Base-by-base conservation (phyloP, 495 filamentous ascomycete genomes). In the Penicillium ucsense region DNA sequence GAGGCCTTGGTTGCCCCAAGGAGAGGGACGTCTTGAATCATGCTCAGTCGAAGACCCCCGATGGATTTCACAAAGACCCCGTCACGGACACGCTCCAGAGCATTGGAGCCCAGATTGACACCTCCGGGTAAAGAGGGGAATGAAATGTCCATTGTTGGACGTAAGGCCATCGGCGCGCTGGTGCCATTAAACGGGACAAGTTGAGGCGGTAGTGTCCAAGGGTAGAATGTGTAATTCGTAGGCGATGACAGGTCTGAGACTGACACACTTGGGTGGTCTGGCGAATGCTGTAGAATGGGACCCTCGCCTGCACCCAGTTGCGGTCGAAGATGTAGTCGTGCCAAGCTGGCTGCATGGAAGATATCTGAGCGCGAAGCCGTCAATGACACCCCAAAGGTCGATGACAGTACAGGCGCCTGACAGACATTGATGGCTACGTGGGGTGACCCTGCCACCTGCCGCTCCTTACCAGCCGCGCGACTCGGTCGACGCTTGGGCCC, bases 311-410 rank as follows among this genome's bases (percentile, higher is more conserved):
- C 63, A 5, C 71, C 71, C 51, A 66, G 63, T 46, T 60, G 81
- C 4, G 83, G 86, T 49, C 89, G 79, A 29, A 83, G 70, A 59
- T 96, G 85, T 37, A 96, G 70, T 3, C 89, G 81, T 28, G 89
- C 84, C 46, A 98, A 74, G 46, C 82, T 85, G 8, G 92, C 87
- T 4, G 94, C 91, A 59, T 95, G 89, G 57, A 92, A 98, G 9
- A 95, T 71, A 57, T 97, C 89, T n/a, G 76, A 66, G 43, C 94
- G 80, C 3, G 88, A 84, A 32, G 89, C 90, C 12, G 84, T 89
- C 6, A 80, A 75, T 27, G 91, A 95, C 11, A 86, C 72, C 5
- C 78, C 83, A 30, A 94, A 74, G 2, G 82, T 79, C 11, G 79
- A 60, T 6, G 70, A 63, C 7, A 64, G 43, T 27, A 81, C 81